These are phyloP conservation scores for Panellus pusillus DNA, from an alignment of 768 basidiomycete genomes.

Conservation along the genomic window DNA sequence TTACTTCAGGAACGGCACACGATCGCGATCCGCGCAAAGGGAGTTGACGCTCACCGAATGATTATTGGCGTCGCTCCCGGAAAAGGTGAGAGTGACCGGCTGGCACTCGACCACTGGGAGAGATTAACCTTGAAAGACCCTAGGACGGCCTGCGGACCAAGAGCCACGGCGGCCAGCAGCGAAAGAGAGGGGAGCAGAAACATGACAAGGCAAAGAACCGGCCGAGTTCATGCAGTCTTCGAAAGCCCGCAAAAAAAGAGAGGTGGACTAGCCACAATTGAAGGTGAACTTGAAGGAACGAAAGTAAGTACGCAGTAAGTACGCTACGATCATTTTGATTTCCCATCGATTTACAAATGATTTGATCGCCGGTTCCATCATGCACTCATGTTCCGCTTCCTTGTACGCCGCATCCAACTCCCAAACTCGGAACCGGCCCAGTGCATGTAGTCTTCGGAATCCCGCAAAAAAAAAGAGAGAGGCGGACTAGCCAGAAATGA, in stretches of 20 bases:
- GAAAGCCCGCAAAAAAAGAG: slow-evolving; percentile 18
- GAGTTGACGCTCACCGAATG: slow-evolving; percentile 14
- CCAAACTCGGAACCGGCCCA: too few relatives aligned
- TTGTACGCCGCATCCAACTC: too few relatives aligned
- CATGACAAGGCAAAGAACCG: slow-evolving; percentile 25
- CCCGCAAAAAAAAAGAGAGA: too few relatives aligned
- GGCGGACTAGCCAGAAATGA: too few relatives aligned
- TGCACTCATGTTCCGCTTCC: too few relatives aligned
- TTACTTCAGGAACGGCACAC: too few relatives aligned
- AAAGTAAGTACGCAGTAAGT: too few relatives aligned
- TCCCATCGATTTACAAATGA: too few relatives aligned
- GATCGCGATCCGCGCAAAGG: too few relatives aligned
- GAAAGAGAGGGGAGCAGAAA: slow-evolving; percentile 28
- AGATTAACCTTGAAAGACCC: slow-evolving; percentile 36
- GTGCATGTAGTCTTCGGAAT: too few relatives aligned
- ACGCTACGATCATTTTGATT: neutral
- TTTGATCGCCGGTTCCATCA: too few relatives aligned
- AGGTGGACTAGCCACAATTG: slow-evolving; percentile 37
- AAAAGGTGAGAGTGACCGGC: slow-evolving; percentile 46
- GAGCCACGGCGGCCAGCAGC: slow-evolving; percentile 32
- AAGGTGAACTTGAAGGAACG: slow-evolving; percentile 26
- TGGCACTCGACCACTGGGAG: slow-evolving; percentile 55
- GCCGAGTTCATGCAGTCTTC: slow-evolving; percentile 23
- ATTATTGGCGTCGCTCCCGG: slow-evolving; percentile 35
- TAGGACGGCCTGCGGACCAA: slow-evolving; percentile 44